Evolutionary conservation across 768 basidiomycete genomes (phyloP).

Genomic region (Sarcodon aspratus): DNA sequence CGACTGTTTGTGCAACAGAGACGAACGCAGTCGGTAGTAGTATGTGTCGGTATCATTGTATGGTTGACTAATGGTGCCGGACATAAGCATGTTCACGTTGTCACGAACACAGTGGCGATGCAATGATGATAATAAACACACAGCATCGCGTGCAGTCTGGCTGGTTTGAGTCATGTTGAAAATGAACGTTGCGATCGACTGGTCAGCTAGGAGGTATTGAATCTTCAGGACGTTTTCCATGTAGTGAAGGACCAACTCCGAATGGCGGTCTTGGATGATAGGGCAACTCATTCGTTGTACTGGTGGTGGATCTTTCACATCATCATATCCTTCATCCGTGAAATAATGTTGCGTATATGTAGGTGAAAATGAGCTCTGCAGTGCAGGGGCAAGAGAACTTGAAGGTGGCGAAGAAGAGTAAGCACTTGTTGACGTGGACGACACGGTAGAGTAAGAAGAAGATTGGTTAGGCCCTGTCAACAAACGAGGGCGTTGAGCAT

Average conservation of each 20-base stretch:
- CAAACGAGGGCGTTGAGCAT: constrained; percentile 52
- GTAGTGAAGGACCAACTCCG: constrained; percentile 32
- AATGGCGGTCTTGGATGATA: constrained; percentile 13
- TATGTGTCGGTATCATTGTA: constrained; percentile 7
- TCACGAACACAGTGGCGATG: constrained; percentile 26
- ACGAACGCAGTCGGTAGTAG: constrained; percentile 12
- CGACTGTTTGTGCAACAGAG: constrained; percentile 7
- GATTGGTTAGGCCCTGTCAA: constrained; percentile 32
- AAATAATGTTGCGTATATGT: constrained; percentile 9
- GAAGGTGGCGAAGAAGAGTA: constrained; percentile 1
- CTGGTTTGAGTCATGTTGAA: constrained; percentile 34
- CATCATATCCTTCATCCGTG: constrained; percentile 5
- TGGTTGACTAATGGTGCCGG: constrained; percentile 3
- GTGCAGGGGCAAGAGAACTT: constrained; percentile 2
- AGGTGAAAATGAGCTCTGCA: constrained; percentile 10
- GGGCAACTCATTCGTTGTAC: constrained; percentile 7
- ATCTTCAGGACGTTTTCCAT: constrained; percentile 49
- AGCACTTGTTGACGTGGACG: constrained; percentile 5
- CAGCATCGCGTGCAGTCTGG: constrained; percentile 41
- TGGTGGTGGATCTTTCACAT: constrained; percentile 8
- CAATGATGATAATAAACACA: constrained; percentile 50
- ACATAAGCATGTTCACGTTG: neutral
- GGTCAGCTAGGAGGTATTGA: constrained; percentile 62
- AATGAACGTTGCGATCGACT: constrained; percentile 33
- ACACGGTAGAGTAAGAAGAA: constrained; percentile 7